Percentiles rank a stretch among this genome's conserved stretches.
Evolutionary conservation across 179 eudicot species (phyloP).

Genomic region (Amaranthus tricolor): DNA sequence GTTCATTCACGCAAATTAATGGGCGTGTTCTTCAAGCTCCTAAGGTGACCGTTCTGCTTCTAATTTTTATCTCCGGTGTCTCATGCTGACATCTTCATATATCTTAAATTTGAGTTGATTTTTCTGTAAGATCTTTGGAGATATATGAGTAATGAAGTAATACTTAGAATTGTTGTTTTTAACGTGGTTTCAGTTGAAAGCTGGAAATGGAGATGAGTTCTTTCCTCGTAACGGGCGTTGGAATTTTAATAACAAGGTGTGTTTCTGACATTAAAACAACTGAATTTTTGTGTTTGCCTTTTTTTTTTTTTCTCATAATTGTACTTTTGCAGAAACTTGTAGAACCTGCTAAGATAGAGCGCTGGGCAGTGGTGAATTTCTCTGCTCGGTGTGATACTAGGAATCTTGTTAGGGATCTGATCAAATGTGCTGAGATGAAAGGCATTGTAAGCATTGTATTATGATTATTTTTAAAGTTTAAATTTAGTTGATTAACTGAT

Average conservation of each 20-base stretch:
- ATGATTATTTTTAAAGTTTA: no score
- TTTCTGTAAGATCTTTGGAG: background rate
- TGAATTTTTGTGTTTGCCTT: background rate
- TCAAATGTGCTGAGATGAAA: constrained; percentile 61
- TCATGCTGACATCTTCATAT: no score
- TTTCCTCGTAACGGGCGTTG: constrained; percentile 79
- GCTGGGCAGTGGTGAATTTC: constrained; percentile 85
- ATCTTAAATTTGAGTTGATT: background rate
- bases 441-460: constrained; percentile 59
- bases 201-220: constrained; percentile 71
- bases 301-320: background rate
- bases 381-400: constrained; percentile 79
- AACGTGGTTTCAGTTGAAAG: constrained; percentile 48
- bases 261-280: background rate
- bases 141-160: background rate
- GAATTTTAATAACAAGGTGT: constrained; percentile 83
- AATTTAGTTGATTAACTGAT: background rate
- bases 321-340: constrained; percentile 53
- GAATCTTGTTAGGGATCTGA: constrained; percentile 51
- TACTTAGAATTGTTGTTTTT: background rate
- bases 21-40: constrained; percentile 83
- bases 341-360: constrained; percentile 66
- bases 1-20: constrained; percentile 60
- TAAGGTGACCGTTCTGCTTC: constrained; percentile 34
- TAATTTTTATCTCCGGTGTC: background rate